Conservation (phyloP, 2,329 filamentous ascomycete species). For the Diaporthe citrichinensis region DNA sequence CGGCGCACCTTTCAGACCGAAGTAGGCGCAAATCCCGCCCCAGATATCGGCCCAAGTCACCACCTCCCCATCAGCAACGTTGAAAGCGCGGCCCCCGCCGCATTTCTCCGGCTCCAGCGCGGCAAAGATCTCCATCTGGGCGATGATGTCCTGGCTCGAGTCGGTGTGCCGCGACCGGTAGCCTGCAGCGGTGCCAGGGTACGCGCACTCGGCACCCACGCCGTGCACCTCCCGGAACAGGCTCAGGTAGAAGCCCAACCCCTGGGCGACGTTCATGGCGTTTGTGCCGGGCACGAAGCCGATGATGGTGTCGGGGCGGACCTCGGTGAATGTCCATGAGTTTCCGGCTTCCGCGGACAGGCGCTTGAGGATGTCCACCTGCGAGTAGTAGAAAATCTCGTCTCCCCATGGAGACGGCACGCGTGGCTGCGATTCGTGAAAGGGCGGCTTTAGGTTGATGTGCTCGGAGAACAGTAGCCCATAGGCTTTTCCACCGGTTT, state of each 20-base stretch:
- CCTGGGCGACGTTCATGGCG: constrained; percentile 58
- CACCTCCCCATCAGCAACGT: constrained; percentile 12
- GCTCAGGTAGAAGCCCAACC: constrained; percentile 55
- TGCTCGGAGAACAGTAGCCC: neutral
- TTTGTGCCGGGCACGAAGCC: constrained; percentile 61
- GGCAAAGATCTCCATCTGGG: constrained; percentile 37
- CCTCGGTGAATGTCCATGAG: constrained; percentile 59
- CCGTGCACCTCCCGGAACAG: constrained; percentile 54
- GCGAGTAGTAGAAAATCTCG: constrained; percentile 62
- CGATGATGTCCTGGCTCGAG: constrained; percentile 56
- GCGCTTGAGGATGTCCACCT: constrained; percentile 56
- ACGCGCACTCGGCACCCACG: constrained; percentile 54
- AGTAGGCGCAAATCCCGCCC: neutral
- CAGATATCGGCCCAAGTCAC: constrained; percentile 12
- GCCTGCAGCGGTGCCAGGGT: constrained; percentile 54
- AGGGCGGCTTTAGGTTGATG: neutral
- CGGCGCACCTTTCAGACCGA: neutral
- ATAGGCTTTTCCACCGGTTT: neutral
- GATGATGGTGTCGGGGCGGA: constrained; percentile 59
- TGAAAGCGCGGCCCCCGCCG: constrained; percentile 2
- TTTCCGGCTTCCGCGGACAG: constrained; percentile 51
- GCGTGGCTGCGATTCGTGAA: neutral
- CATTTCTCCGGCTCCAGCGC: neutral
- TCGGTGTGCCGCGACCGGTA: constrained; percentile 56
- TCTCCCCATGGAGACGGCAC: constrained; percentile 3